These are phyloP conservation scores for Citrus reticulata DNA, from an alignment of 345 rosid species.

Conservation along the genomic window DNA sequence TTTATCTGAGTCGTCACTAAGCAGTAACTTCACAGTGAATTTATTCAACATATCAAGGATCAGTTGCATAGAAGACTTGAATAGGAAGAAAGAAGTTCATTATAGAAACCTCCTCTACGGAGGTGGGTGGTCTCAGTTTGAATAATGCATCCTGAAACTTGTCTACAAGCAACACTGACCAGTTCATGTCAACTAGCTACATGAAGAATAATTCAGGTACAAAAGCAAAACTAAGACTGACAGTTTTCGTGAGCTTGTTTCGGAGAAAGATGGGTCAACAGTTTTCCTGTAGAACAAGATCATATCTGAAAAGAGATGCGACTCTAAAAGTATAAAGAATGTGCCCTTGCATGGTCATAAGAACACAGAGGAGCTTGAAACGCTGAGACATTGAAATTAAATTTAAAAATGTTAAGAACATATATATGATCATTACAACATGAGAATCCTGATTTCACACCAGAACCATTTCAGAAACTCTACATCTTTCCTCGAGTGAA, in stretches of 20 bases:
- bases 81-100: no score
- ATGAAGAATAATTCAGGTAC: not conserved
- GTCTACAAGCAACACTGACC: not conserved
- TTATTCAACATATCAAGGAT: not conserved
- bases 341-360: not conserved
- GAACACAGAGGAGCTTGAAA: not conserved
- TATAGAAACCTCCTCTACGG: no score
- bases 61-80: not conserved
- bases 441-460: constrained; percentile 11
- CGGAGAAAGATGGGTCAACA: not conserved
- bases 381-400: constrained; percentile 8
- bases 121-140: not conserved
- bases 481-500: not conserved
- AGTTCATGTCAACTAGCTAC: not conserved
- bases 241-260: not conserved
- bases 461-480: constrained; percentile 15
- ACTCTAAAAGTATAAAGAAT: not conserved
- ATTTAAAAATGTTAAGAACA: constrained; percentile 10
- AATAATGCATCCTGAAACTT: not conserved
- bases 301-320: not conserved
- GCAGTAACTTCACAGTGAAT: not conserved
- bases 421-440: constrained; percentile 17
- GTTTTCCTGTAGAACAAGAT: not conserved
- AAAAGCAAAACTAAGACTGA: not conserved
- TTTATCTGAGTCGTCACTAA: not conserved